Base-by-base conservation (phyloP, 139 green algal species). In the Ulvella scutata region DNA sequence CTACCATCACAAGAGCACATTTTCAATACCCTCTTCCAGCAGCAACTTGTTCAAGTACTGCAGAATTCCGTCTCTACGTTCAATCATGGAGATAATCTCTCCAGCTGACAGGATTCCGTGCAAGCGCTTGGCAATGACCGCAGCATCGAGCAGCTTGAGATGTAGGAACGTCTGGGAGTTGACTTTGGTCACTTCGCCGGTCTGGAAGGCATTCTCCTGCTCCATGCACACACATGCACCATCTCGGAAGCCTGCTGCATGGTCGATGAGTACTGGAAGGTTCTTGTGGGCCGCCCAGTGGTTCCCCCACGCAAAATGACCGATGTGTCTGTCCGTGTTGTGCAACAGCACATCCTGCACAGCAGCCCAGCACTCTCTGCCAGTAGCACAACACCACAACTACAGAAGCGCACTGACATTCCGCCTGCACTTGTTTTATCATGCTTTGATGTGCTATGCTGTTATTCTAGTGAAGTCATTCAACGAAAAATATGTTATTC, bases 191-290 rank as follows among this genome's bases (percentile, higher is more conserved):
- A 88, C 85, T 20, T 85, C 74, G 2, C 87, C 87, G 28, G 88
- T 94, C 43, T 84, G 72, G 73, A 94, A 94, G 2, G 88, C 87
- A 78, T 94, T 94, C 38, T 94, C 86, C 40, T 94, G 89, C 43
- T 82, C 61, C 72, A 89, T 76, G 13, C n/a, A 38, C 33, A 87
- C 82, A 36, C 78, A 61, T 1, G 83, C 80, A 21, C 82, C 84
- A 9, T 74, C 59, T 34, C 89, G 77, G 73, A 94, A 93, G 29
- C 86, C 85, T 3, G 90, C 90, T 0, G 90, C 90, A 38, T 96
- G 90, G 85, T 96, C 90, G 34, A 96, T 96, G 13, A 96, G 82
- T 33, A 93, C 61, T 0, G 90, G 84, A 26, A 40, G 33, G 20
- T 43, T n/a, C 10, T 74, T 39, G 62, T 77, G 76, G 33, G 83